phyloP scores from a whole-genome alignment of 1,284 basidiomycete species.

The Ganoderma meredithae region DNA sequence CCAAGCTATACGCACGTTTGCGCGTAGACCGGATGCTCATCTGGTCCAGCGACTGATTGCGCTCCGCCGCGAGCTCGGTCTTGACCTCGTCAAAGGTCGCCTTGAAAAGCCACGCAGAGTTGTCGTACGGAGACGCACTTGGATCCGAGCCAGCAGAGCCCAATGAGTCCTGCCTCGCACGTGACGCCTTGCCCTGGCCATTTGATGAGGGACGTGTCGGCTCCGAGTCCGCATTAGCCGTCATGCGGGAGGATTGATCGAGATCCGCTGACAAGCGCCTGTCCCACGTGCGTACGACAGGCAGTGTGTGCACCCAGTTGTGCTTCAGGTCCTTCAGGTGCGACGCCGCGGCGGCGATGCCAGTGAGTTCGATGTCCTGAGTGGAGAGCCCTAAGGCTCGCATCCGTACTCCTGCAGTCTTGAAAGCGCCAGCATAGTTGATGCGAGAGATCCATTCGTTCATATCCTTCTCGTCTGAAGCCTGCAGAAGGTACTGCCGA shows the following conservation, averaged over 20 bases:
- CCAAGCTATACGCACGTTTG: constrained; percentile 45
- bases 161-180: constrained; percentile 26
- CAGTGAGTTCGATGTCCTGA: constrained; percentile 78
- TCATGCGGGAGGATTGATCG: constrained; percentile 25
- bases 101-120: constrained; percentile 64
- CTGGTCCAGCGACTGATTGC: constrained; percentile 40
- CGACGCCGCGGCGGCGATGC: constrained; percentile 84
- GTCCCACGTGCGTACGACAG: constrained; percentile 56
- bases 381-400: constrained; percentile 75
- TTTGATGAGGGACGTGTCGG: constrained; percentile 20
- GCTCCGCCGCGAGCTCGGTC: constrained; percentile 73
- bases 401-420: constrained; percentile 86
- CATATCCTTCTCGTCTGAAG: constrained; percentile 76
- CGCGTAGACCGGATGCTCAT: constrained; percentile 35
- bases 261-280: constrained; percentile 37
- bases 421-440: constrained; percentile 96
- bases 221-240: constrained; percentile 18
- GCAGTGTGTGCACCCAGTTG: constrained; percentile 38
- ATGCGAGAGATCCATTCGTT: constrained; percentile 94
- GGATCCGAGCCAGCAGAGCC: constrained; percentile 37
- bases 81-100: constrained; percentile 89
- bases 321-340: constrained; percentile 73
- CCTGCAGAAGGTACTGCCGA: constrained; percentile 85
- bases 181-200: constrained; percentile 17
- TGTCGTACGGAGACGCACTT: constrained; percentile 40